Evolutionary conservation across 768 basidiomycete genomes (phyloP).

Genomic region (Tephrocybe rancida): DNA sequence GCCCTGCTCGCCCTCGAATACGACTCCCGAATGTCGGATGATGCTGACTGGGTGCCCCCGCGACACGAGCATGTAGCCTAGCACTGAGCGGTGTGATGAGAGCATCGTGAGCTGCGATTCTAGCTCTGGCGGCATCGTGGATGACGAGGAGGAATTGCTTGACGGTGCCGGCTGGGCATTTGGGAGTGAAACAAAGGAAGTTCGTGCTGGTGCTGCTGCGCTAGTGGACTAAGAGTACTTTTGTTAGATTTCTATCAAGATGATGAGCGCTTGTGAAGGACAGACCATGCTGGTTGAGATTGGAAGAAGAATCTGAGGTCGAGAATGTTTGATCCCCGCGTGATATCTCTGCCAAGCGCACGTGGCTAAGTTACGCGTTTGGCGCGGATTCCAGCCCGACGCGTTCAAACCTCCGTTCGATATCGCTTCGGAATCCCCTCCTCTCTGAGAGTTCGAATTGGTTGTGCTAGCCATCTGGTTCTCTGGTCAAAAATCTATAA

Average conservation of each 20-base stretch:
- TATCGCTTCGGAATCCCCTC: too few relatives aligned
- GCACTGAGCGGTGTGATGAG: constrained; percentile 80
- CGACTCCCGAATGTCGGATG: constrained; percentile 81
- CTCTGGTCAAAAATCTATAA: too few relatives aligned
- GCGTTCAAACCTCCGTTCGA: too few relatives aligned
- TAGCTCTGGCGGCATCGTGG: constrained; percentile 70
- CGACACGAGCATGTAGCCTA: constrained; percentile 85
- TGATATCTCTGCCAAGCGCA: too few relatives aligned
- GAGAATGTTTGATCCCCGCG: background rate
- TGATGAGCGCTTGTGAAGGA: background rate
- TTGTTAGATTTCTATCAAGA: background rate
- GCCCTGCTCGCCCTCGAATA: constrained; percentile 86
- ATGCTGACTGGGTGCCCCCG: constrained; percentile 74
- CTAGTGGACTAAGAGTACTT: background rate
- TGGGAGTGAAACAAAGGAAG: constrained; percentile 31
- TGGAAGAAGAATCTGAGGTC: background rate
- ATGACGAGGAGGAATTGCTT: constrained; percentile 23
- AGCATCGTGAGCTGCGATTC: constrained; percentile 78
- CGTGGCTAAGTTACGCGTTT: too few relatives aligned
- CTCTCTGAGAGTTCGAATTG: too few relatives aligned
- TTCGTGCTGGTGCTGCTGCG: constrained; percentile 21
- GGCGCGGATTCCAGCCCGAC: too few relatives aligned
- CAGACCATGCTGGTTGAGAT: constrained; percentile 10
- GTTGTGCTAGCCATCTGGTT: too few relatives aligned
- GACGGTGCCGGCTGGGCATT: constrained; percentile 11